Conservation (phyloP, 345 rosid genomes). For the Psidium friedrichsthalianum region DNA sequence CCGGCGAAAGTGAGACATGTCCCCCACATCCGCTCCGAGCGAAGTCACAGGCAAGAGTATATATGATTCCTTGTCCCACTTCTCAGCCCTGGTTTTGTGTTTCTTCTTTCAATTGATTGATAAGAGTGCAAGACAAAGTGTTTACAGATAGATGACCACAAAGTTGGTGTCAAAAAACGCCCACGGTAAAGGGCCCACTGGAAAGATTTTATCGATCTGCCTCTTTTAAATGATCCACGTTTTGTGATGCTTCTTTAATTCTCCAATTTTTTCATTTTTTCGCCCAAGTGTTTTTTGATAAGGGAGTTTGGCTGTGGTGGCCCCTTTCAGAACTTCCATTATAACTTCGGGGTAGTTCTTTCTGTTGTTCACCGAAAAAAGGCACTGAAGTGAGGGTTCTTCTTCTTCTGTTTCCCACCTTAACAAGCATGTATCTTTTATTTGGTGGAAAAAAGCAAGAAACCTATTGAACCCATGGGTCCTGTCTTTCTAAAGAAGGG, state of each 20-base stretch:
- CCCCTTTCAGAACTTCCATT: not conserved
- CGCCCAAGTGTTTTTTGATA: not conserved
- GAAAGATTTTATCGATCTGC: not conserved
- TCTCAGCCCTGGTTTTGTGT: constrained; percentile 4
- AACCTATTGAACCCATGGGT: not conserved
- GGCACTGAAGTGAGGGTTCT: not conserved
- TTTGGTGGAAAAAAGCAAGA: not conserved
- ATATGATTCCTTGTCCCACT: not conserved
- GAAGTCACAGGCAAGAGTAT: too few species aligned
- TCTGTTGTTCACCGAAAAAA: not conserved
- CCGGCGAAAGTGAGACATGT: too few species aligned
- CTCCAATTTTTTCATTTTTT: not conserved
- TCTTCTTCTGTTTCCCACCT: not conserved
- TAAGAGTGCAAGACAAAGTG: constrained; percentile 24
- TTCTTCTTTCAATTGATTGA: constrained; percentile 15
- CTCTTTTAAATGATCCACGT: not conserved
- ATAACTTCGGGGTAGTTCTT: not conserved
- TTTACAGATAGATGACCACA: constrained; percentile 8
- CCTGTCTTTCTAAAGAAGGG: not conserved
- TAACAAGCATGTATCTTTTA: not conserved
- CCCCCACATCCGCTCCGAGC: too few species aligned
- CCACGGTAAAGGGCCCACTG: not conserved
- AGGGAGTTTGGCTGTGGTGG: constrained; percentile 1
- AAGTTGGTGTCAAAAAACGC: constrained; percentile 17
- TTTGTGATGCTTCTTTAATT: not conserved